A percentile compares a stretch with the other conserved stretches of the same genome.
These are phyloP conservation scores for Betula pendula DNA, from an alignment of 306 rosid genomes.

Conservation along the genomic window DNA sequence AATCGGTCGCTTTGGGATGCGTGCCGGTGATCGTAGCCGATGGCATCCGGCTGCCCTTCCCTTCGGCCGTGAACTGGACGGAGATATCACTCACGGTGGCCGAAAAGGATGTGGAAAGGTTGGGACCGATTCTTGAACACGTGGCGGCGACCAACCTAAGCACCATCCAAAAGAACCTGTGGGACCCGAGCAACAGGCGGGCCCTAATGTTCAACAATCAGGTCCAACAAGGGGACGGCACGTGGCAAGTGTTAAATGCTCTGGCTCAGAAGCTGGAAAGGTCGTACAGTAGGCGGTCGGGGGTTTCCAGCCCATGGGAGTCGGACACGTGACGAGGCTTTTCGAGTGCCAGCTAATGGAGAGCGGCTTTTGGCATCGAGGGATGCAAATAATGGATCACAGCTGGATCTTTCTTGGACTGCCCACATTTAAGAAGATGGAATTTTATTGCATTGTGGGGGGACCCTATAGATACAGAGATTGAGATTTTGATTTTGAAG, in stretches of 20 bases:
- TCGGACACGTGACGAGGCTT: slow-evolving; percentile 29
- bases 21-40: slow-evolving; percentile 92
- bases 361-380: slow-evolving; percentile 2
- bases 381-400: slow-evolving; percentile 39
- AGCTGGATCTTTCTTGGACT: slow-evolving; percentile 43
- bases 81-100: slow-evolving; percentile 78
- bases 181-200: slow-evolving; percentile 59
- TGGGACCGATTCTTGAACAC: slow-evolving; percentile 61
- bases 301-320: slow-evolving; percentile 45
- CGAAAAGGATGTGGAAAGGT: slow-evolving; percentile 67
- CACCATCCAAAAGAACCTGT: slow-evolving; percentile 55
- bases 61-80: slow-evolving; percentile 63
- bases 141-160: slow-evolving; percentile 81
- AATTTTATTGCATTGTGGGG: background rate
- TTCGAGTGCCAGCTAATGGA: background rate
- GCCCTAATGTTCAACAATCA: slow-evolving; percentile 57
- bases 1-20: slow-evolving; percentile 80
- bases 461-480: background rate
- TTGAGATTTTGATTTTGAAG: background rate
- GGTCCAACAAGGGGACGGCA: slow-evolving; percentile 81
- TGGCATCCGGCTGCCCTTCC: slow-evolving; percentile 71
- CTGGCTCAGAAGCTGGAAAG: slow-evolving; percentile 52
- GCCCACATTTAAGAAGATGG: background rate
- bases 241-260: slow-evolving; percentile 66
- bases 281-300: slow-evolving; percentile 41